Conservation (phyloP, 1,139 yeast species). For the Kodamaea arcana region DNA sequence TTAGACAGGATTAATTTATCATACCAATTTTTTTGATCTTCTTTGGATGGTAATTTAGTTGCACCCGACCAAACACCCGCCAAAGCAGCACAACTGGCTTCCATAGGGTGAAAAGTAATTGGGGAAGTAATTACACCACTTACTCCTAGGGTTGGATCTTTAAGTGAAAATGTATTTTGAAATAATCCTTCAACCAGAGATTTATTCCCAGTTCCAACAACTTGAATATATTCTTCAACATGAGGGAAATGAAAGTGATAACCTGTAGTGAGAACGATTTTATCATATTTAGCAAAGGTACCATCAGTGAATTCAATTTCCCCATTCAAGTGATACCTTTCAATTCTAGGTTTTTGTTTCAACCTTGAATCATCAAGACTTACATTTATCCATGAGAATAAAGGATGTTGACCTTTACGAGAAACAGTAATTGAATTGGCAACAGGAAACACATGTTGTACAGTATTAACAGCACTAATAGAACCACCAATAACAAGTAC, state of each 20-base stretch:
- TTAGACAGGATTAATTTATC: constrained; percentile 1
- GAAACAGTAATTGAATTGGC: constrained; percentile 37
- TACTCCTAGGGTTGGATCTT: constrained; percentile 42
- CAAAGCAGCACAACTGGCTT: constrained; percentile 40
- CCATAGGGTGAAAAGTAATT: constrained; percentile 40
- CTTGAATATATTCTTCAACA: constrained; percentile 18
- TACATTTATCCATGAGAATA: constrained; percentile 25
- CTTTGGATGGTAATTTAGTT: constrained; percentile 21
- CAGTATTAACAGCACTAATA: constrained; percentile 47
- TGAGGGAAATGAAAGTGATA: constrained; percentile 37
- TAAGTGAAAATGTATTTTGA: constrained; percentile 34
- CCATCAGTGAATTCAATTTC: constrained; percentile 37
- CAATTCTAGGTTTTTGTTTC: constrained; percentile 25
- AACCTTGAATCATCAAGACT: constrained; percentile 37
- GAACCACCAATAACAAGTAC: constrained; percentile 51
- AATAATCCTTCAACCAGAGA: constrained; percentile 36
- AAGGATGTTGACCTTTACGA: constrained; percentile 27
- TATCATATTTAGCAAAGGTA: constrained; percentile 22
- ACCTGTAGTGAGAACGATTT: constrained; percentile 33
- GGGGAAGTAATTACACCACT: constrained; percentile 38
- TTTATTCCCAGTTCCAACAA: constrained; percentile 22
- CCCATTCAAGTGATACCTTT: constrained; percentile 21
- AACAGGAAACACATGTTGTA: constrained; percentile 45
- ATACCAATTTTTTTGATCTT: constrained; percentile 29
- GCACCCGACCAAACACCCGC: constrained; percentile 46